These are phyloP conservation scores for Phyllostachys edulis DNA, from an alignment of 176 grass and related monocot species.

Conservation along the genomic window DNA sequence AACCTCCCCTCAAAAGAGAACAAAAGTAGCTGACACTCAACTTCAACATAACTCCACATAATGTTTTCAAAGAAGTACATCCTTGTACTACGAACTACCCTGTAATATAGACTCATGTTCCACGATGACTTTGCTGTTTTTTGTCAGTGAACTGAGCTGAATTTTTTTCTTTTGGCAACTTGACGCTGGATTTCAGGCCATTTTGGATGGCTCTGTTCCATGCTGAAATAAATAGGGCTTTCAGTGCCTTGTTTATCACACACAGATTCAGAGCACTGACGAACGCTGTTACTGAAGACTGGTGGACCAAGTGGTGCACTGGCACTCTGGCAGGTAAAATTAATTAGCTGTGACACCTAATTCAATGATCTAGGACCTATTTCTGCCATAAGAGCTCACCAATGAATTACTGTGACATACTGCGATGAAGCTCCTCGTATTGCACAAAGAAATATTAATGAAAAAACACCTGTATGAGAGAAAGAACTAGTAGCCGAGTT, in stretches of 20 bases:
- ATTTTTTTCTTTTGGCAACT: background rate
- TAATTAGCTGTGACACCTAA: background rate
- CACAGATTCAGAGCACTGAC: background rate
- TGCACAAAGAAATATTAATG: background rate
- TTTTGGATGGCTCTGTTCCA: constrained; percentile 11
- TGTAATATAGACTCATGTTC: background rate
- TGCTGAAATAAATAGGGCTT: background rate
- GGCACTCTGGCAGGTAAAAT: constrained; percentile 7
- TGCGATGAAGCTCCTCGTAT: background rate
- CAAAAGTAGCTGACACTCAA: constrained; percentile 29
- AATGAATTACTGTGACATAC: background rate
- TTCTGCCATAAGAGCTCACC: background rate
- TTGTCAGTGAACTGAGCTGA: background rate
- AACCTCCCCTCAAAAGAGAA: constrained; percentile 30
- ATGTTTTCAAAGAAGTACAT: background rate
- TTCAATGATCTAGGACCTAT: constrained; percentile 29
- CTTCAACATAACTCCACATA: constrained; percentile 21
- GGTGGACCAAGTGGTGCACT: background rate
- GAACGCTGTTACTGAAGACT: background rate
- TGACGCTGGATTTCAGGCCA: background rate
- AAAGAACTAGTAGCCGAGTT: background rate
- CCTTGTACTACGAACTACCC: background rate
- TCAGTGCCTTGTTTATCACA: background rate
- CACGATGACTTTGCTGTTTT: background rate
- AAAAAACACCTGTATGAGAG: background rate